These are phyloP conservation scores for Skeletonema grethae DNA, from an alignment of 108 stramenopile species.

Conservation along the genomic window DNA sequence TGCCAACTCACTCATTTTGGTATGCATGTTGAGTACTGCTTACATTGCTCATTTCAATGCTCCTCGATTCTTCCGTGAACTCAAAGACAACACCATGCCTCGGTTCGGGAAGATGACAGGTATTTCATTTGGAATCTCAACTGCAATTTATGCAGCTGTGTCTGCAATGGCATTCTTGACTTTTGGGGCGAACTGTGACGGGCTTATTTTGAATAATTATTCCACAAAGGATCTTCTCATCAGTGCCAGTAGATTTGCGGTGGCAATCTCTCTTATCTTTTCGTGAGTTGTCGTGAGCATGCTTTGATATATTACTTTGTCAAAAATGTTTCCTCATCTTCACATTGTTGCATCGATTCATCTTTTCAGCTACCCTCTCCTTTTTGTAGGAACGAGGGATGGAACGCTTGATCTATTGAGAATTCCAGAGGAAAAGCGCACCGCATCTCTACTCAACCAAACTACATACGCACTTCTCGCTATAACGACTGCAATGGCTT, in stretches of 20 bases:
- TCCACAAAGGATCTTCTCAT: slow-evolving; percentile 88
- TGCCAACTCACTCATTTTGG: slow-evolving; percentile 83
- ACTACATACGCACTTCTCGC: slow-evolving; percentile 65
- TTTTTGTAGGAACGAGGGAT: slow-evolving; percentile 85
- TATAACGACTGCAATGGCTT: slow-evolving; percentile 68
- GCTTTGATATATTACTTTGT: background rate
- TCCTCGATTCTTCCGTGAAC: slow-evolving; percentile 92
- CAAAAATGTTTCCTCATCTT: background rate
- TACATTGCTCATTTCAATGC: slow-evolving; percentile 96
- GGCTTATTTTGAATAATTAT: slow-evolving; percentile 96
- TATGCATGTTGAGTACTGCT: slow-evolving; percentile 94
- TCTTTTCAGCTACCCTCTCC: slow-evolving; percentile 57
- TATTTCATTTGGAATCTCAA: slow-evolving; percentile 74
- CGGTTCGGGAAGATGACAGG: slow-evolving; percentile 84
- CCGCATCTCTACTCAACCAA: slow-evolving; percentile 54
- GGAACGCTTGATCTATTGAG: slow-evolving; percentile 83
- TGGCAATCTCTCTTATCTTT: slow-evolving; percentile 84
- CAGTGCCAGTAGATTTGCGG: slow-evolving; percentile 87
- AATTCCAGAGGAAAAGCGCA: slow-evolving; percentile 57
- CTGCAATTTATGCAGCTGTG: slow-evolving; percentile 74
- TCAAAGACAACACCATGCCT: slow-evolving; percentile 89
- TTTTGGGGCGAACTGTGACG: slow-evolving; percentile 86
- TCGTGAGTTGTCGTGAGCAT: slow-evolving; percentile 37
- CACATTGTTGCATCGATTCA: background rate
- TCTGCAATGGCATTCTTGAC: slow-evolving; percentile 91